A percentile compares a stretch with the other conserved stretches of the same genome.
These are phyloP conservation scores for Bryum argenteum DNA, from an alignment of 225 moss, liverwort and hornwort genomes.

Conservation along the genomic window DNA sequence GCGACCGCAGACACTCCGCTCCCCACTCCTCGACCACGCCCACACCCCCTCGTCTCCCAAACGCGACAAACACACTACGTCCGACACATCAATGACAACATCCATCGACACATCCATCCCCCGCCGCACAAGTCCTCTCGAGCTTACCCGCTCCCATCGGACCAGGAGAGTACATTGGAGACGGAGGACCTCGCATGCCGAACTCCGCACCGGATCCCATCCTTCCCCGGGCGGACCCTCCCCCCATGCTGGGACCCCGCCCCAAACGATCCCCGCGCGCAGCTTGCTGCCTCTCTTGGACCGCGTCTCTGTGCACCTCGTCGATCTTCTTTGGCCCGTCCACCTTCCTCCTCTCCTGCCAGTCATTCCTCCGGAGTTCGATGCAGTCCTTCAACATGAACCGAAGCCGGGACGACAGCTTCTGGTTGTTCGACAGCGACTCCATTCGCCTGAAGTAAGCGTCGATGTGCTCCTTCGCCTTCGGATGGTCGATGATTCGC, in stretches of 20 bases:
- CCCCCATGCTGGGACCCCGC: slow-evolving; percentile 67
- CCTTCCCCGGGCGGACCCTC: slow-evolving; percentile 60
- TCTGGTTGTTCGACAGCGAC: slow-evolving; percentile 68
- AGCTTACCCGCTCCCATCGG: slow-evolving; percentile 72
- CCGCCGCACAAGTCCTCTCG: neutral
- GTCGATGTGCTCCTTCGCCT: slow-evolving; percentile 93
- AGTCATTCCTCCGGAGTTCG: slow-evolving; percentile 80
- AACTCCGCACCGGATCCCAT: slow-evolving; percentile 68
- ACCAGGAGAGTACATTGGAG: slow-evolving; percentile 73
- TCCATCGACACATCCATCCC: neutral
- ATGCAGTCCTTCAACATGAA: slow-evolving; percentile 97
- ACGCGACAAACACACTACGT: neutral
- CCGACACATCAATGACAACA: neutral
- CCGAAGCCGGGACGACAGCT: slow-evolving; percentile 81
- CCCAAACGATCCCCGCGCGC: slow-evolving; percentile 77
- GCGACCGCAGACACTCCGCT: neutral
- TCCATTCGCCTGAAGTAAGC: slow-evolving; percentile 92
- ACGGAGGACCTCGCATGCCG: slow-evolving; percentile 72
- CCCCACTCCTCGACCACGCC: neutral
- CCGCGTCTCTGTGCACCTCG: slow-evolving; percentile 94
- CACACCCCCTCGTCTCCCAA: neutral
- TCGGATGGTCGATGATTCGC: slow-evolving; percentile 81
- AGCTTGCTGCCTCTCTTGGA: slow-evolving; percentile 87
- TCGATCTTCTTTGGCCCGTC: slow-evolving; percentile 98
- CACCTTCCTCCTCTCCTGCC: slow-evolving; percentile 96